Evolutionary conservation across 306 rosid genomes (phyloP), one percentile per base, ranked within the genome.

Genomic region (Mimosa pudica): DNA sequence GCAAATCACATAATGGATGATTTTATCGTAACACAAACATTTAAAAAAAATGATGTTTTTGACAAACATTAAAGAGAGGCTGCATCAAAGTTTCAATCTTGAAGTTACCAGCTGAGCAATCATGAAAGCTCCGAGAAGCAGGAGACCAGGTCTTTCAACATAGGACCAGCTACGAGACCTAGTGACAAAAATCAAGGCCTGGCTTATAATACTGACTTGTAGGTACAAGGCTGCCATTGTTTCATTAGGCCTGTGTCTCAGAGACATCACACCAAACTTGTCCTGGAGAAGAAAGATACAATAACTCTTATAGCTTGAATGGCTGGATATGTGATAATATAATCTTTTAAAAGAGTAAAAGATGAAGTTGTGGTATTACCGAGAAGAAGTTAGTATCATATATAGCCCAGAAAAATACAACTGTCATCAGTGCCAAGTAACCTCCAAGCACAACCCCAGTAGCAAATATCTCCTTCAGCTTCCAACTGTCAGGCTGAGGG

Each of bases 131-230:
- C 86, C 3, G n/a, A 95, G 78, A 73, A 95, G 87, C 52, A 95
- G 95, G 79, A 92, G 81, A 71, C 98, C 97, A 11, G 98, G 98
- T 70, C 97, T 91, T 77, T 95, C 98, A 41, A 81, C 45, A 38
- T 30, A 91, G 71, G 98, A 95, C 93, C 93, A 95, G 84, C 94
- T 87, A 51, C 93, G 96, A 65, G 98, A 95, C 87, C 98, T 89
- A 2, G 97, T 92, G 76, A 95, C 98, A 2, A 95, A 95, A 73
- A 95, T 95, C 30, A 92, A 91, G 24, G 98, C 98, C 77, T 95
- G 98, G 70, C 98, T 95, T 66, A 95, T 86, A 71, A 95, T 95
- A 84, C 98, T 95, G 77, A 92, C 98, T 95, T 95, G 98, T 6
- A 95, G 89, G 75, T 95, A 92, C 54, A 95, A 76, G 2, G 98